phyloP scores from a whole-genome alignment of 129 eudicot species.

The Pseudognaphalium luteoalbum region DNA sequence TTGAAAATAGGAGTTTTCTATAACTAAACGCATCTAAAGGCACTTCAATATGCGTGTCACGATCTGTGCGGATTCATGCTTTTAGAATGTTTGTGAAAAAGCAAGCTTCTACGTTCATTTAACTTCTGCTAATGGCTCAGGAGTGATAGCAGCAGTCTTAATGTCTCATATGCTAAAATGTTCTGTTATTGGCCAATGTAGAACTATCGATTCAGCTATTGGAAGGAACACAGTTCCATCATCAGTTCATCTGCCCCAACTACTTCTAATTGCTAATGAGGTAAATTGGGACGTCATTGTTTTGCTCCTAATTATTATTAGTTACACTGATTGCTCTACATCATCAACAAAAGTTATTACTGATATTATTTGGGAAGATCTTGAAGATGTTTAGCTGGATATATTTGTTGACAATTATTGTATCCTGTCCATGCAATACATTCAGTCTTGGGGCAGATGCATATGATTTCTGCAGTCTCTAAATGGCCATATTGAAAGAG shows the following conservation, averaged over 20 bases:
- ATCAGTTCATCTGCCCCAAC: conserved; percentile 23
- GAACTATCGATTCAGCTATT: conserved; percentile 40
- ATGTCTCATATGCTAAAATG: not conserved
- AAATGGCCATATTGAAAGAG: not conserved
- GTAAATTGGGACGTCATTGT: conserved; percentile 24
- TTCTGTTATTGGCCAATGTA: conserved; percentile 25
- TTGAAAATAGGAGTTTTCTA: too few relatives aligned
- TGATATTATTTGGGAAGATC: not conserved
- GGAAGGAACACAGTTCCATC: conserved; percentile 38
- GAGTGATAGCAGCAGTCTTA: too few relatives aligned
- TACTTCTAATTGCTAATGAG: conserved; percentile 28
- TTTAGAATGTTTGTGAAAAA: too few relatives aligned
- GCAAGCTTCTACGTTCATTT: too few relatives aligned
- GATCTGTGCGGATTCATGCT: too few relatives aligned
- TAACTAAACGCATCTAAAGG: too few relatives aligned
- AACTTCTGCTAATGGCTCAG: too few relatives aligned
- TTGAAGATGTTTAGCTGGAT: not conserved
- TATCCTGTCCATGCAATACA: not conserved
- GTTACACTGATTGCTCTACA: not conserved
- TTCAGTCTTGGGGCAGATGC: not conserved
- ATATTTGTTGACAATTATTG: not conserved
- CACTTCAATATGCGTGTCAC: too few relatives aligned
- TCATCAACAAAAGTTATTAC: not conserved
- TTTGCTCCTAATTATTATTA: not conserved
- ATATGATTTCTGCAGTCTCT: not conserved